Percentiles rank a stretch among this genome's conserved stretches.
Evolutionary conservation across 148 eudicot genomes (phyloP).

Genomic region (Vaccinium macrocarpon): DNA sequence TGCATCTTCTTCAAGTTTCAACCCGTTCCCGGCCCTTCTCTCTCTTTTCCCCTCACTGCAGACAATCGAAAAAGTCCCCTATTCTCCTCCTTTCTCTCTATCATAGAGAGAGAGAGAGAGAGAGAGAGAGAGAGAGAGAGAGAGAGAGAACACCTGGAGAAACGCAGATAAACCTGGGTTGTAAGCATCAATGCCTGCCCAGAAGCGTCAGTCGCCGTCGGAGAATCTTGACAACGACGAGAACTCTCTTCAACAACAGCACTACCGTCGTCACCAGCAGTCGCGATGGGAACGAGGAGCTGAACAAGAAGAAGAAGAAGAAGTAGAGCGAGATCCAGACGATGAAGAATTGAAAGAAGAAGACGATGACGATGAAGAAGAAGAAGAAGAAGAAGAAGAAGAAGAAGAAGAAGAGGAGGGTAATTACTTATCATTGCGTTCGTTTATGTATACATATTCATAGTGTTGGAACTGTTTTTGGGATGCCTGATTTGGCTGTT

Average conservation of each 20-base stretch:
- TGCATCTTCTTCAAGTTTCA: neutral
- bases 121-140: neutral
- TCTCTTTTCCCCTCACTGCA: too few species aligned
- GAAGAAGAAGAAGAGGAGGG: conserved; percentile 12
- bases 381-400: neutral
- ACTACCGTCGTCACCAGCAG: conserved; percentile 18
- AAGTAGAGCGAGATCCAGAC: neutral
- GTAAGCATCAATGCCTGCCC: conserved; percentile 22
- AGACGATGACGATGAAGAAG: neutral
- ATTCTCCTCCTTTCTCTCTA: neutral
- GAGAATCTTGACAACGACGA: conserved; percentile 18
- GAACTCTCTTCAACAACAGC: conserved; percentile 15
- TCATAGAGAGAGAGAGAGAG: neutral
- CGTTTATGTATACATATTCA: neutral
- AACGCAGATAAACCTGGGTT: neutral
- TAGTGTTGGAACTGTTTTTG: neutral
- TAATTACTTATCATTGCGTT: neutral
- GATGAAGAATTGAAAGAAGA: conserved; percentile 2
- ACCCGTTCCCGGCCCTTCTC: neutral
- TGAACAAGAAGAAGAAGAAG: neutral
- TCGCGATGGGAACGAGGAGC: conserved; percentile 21
- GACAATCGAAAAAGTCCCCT: neutral
- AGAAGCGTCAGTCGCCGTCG: conserved; percentile 18
- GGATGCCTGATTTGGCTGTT: conserved; percentile 13
- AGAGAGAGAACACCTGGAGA: neutral